Evolutionary conservation across 345 rosid genomes (phyloP).

Genomic region (Dimocarpus longan): DNA sequence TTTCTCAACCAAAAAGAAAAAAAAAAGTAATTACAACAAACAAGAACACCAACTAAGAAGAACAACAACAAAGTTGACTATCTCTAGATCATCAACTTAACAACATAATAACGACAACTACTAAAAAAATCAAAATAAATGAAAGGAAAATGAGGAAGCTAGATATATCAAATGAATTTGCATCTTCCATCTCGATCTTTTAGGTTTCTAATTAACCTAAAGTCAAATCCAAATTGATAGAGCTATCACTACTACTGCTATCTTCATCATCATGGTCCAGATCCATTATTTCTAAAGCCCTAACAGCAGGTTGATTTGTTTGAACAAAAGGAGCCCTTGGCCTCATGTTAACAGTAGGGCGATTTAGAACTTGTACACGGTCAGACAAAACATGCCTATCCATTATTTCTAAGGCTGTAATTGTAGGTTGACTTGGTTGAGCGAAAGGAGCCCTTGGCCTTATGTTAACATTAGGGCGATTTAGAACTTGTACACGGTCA

Average conservation of each 20-base stretch:
- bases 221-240: slow-evolving; percentile 10
- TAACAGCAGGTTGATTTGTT: neutral
- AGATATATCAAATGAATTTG: neutral
- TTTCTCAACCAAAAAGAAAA: too few relatives aligned
- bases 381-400: too few relatives aligned
- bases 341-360: neutral
- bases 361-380: too few relatives aligned
- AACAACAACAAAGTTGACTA: neutral
- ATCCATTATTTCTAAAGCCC: slow-evolving; percentile 5
- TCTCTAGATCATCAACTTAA: neutral
- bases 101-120: neutral
- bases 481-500: too few relatives aligned
- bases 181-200: neutral
- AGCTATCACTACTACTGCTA: neutral
- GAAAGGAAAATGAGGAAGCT: neutral
- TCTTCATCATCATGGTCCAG: neutral
- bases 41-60: neutral
- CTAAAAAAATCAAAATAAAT: neutral
- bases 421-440: neutral
- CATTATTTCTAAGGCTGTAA: too few relatives aligned
- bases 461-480: neutral
- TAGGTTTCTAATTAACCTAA: neutral
- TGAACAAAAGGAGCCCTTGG: neutral
- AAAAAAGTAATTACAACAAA: neutral
- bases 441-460: neutral